Conservation (phyloP, 1,139 yeast genomes). For the Yamadazyma mexicana region DNA sequence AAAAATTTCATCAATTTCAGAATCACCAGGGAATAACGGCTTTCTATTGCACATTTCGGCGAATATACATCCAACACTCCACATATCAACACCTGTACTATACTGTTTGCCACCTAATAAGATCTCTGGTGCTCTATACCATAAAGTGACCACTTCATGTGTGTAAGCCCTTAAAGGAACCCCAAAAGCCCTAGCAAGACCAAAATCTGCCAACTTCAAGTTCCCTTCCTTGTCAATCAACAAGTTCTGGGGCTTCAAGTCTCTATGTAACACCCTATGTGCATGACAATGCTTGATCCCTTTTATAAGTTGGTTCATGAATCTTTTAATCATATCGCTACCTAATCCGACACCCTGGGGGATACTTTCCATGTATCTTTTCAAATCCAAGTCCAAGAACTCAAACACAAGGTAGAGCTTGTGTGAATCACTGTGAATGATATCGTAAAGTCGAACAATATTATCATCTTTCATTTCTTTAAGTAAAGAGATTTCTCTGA, state of each 20-base stretch:
- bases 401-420: slow-evolving; percentile 92
- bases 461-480: slow-evolving; percentile 93
- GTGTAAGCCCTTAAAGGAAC: slow-evolving; percentile 96
- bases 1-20: slow-evolving; percentile 96
- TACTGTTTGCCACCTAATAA: slow-evolving; percentile 95
- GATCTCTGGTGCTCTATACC: slow-evolving; percentile 98
- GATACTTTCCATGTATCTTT: slow-evolving; percentile 94
- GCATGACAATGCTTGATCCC: slow-evolving; percentile 96
- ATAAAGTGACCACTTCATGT: slow-evolving; percentile 94
- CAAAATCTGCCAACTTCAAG: slow-evolving; percentile 94
- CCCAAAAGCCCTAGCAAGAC: slow-evolving; percentile 95
- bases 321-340: slow-evolving; percentile 84
- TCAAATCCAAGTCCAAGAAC: slow-evolving; percentile 88
- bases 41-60: slow-evolving; percentile 98
- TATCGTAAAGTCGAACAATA: slow-evolving; percentile 87
- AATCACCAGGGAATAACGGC: slow-evolving; percentile 96
- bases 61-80: slow-evolving; percentile 98
- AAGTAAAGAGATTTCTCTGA: slow-evolving; percentile 88
- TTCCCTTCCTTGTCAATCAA: slow-evolving; percentile 94
- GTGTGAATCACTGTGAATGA: slow-evolving; percentile 95
- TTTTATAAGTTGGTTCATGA: slow-evolving; percentile 87
- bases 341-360: slow-evolving; percentile 93
- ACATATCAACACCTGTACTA: slow-evolving; percentile 97
- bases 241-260: slow-evolving; percentile 92
- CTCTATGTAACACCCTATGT: slow-evolving; percentile 93